Evolutionary conservation across 2,329 filamentous ascomycete species (phyloP).

Genomic region (Cordyceps farinosa): DNA sequence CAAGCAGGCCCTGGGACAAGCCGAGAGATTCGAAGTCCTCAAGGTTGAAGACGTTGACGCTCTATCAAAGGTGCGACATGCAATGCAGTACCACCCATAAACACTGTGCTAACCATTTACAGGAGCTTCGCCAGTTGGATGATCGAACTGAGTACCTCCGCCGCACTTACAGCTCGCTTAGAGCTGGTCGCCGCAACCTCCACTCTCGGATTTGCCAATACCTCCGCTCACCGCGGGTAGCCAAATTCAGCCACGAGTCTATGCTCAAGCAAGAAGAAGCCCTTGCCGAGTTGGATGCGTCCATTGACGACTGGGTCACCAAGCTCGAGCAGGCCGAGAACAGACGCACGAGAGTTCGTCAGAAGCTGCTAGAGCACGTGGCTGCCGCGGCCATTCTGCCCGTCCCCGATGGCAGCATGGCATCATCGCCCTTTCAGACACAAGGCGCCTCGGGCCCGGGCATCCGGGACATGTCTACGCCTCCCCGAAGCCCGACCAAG

Average conservation of each 20-base stretch:
- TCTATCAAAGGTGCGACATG: conserved; percentile 56
- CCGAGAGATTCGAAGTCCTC: conserved; percentile 62
- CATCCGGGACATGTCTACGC: conserved; percentile 48
- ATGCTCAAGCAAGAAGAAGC: conserved; percentile 79
- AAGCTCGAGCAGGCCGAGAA: conserved; percentile 82
- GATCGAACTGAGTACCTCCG: conserved; percentile 75
- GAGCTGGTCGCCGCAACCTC: conserved; percentile 71
- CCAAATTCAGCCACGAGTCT: conserved; percentile 69
- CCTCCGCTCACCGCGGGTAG: conserved; percentile 65
- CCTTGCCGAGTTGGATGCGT: conserved; percentile 69
- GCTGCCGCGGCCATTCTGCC: conserved; percentile 63
- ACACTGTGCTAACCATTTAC: not conserved
- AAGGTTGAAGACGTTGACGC: conserved; percentile 58
- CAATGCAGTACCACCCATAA: not conserved
- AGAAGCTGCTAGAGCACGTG: conserved; percentile 78
- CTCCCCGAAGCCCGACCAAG: conserved; percentile 58
- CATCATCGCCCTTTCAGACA: conserved; percentile 41
- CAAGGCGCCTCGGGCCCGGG: conserved; percentile 38
- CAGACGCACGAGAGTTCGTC: conserved; percentile 67
- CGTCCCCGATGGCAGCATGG: conserved; percentile 27
- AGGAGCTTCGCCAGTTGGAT: conserved; percentile 71
- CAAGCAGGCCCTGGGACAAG: conserved; percentile 60
- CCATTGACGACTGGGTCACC: conserved; percentile 75
- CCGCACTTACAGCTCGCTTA: conserved; percentile 70
- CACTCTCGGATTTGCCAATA: conserved; percentile 75